Evolutionary conservation across 164 flowering plant genomes (phyloP).

Genomic region (Sedum album): DNA sequence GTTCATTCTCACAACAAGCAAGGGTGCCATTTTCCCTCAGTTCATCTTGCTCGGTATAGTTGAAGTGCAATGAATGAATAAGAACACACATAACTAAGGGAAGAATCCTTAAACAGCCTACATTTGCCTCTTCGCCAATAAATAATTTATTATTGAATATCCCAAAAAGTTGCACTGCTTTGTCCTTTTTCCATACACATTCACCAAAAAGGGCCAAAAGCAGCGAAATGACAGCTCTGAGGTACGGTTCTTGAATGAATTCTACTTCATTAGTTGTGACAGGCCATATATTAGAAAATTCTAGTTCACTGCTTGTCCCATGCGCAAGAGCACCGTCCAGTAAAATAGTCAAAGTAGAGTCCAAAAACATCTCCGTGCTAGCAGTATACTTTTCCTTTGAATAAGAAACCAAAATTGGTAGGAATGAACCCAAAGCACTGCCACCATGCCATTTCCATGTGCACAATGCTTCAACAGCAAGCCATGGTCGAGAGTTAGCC

Average conservation of each 20-base stretch:
- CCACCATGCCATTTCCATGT: conserved; percentile 91
- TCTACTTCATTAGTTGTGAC: conserved; percentile 42
- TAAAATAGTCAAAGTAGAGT: conserved; percentile 49
- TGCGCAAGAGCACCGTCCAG: conserved; percentile 73
- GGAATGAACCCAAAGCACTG: conserved; percentile 50
- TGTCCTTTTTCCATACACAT: conserved; percentile 46
- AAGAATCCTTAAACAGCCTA: conserved; percentile 57
- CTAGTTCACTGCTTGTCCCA: conserved; percentile 28
- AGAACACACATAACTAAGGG: conserved; percentile 50
- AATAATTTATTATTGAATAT: conserved; percentile 39
- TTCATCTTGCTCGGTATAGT: conserved; percentile 17
- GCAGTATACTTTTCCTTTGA: conserved; percentile 22
- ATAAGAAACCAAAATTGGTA: conserved; percentile 47
- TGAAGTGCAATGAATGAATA: conserved; percentile 33
- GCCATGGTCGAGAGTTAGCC: conserved; percentile 56
- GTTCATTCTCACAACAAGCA: conserved; percentile 25
- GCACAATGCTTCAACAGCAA: conserved; percentile 85
- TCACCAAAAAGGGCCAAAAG: conserved; percentile 43
- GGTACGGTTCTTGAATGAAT: conserved; percentile 54
- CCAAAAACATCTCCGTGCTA: conserved; percentile 28
- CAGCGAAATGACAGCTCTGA: conserved; percentile 68
- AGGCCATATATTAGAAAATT: conserved; percentile 30
- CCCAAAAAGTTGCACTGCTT: conserved; percentile 40
- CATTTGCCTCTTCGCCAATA: conserved; percentile 47
- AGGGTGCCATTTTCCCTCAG: conserved; percentile 14